Evolutionary conservation across 345 rosid species (phyloP), one percentile per base, ranked within the genome.

Genomic region (Raphanus raphanistrum): DNA sequence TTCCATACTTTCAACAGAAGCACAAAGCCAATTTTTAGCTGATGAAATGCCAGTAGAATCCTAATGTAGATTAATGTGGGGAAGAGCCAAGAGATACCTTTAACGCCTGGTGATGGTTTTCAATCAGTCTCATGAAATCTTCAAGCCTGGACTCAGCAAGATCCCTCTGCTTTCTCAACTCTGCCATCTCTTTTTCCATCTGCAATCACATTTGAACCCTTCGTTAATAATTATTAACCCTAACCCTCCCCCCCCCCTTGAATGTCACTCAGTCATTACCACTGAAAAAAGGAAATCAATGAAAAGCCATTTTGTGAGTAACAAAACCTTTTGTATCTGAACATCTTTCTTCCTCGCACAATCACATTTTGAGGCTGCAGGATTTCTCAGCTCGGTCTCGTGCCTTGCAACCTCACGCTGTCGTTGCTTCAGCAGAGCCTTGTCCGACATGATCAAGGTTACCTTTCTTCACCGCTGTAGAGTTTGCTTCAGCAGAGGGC

Each of bases 131-230:
- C 68, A 89, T 88, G 83, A 90, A 83, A 82, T 94, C 91, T 84
- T 90, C 83, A 66, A 90, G 82, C 62, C 95, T 89, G 68, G 96
- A 89, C 76, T 88, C 89, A 74, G 95, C 94, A 80, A 85, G 89
- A 88, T 94, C 92, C 66, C 89, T 84, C 79, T 94, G 98, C 81
- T 85, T 86, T 26, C 83, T 90, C 84, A 94, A 73, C 71, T 88
- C 92, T 77, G 61, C 77, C 12, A 92, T 89, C 82, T 90, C 87
- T 74, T 84, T 90, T 80, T 88, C 96, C 98, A 94, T 85, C 98
- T 94, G 87, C 79, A 41, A 78, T 7, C 52, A 48, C 32, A 75
- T 65, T 27, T 21, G 21, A 55, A 74, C 8, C 26, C 66, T 36
- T 36, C 1, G 25, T 26, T 7, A 58, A 11, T 15, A 32, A 69